Percentiles rank a stretch among this genome's conserved stretches.
Evolutionary conservation across 148 eudicot species (phyloP).

Genomic region (Mesembryanthemum crystallinum): DNA sequence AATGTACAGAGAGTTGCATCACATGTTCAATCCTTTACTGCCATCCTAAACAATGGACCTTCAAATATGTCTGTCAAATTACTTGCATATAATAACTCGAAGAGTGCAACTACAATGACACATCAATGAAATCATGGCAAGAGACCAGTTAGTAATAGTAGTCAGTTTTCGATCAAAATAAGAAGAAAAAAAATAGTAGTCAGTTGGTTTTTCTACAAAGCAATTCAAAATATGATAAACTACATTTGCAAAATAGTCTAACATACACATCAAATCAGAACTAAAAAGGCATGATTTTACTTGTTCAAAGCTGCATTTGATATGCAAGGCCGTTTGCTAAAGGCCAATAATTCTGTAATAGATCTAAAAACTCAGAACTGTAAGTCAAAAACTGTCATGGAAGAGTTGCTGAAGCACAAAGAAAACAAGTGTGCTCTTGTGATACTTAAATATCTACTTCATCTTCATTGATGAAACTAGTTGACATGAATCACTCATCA

Average conservation of each 20-base stretch:
- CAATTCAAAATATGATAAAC: background rate
- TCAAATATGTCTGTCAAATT: too few relatives aligned
- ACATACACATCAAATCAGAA: background rate
- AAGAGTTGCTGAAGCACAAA: constrained; percentile 8
- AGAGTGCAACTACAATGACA: too few relatives aligned
- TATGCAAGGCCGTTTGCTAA: background rate
- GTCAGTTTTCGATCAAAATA: too few relatives aligned
- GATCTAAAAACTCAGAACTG: background rate
- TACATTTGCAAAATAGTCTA: background rate
- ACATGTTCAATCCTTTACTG: background rate
- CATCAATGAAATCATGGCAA: too few relatives aligned
- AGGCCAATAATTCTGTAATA: background rate
- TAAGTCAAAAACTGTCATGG: background rate
- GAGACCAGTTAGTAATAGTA: too few relatives aligned
- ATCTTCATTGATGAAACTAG: background rate
- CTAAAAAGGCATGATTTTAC: background rate
- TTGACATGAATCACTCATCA: constrained; percentile 2
- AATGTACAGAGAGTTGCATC: background rate
- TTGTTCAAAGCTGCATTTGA: background rate
- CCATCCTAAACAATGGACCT: background rate
- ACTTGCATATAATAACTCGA: too few relatives aligned
- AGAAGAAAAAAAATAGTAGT: too few relatives aligned
- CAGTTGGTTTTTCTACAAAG: background rate
- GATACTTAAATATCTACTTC: too few relatives aligned
- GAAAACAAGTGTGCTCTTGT: background rate